Evolutionary conservation across 352 stramenopile species (phyloP).

Genomic region (Phytopythium boreale): DNA sequence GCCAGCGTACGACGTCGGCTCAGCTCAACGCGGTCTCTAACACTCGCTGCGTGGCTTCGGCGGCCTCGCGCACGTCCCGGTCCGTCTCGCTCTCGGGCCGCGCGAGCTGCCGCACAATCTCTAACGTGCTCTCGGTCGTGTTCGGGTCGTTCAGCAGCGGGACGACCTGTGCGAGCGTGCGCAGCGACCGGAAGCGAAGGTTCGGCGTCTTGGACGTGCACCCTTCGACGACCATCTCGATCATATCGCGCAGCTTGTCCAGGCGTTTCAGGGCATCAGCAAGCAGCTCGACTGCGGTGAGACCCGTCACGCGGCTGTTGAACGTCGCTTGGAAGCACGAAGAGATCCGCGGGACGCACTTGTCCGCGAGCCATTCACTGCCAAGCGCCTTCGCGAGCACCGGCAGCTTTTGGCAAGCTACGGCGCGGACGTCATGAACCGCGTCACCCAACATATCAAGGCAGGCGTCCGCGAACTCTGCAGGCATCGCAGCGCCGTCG

Average conservation of each 20-base stretch:
- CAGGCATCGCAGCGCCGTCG: conserved; percentile 48
- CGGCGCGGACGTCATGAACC: conserved; percentile 70
- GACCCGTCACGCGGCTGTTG: conserved; percentile 62
- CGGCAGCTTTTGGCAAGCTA: conserved; percentile 59
- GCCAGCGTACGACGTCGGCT: neutral
- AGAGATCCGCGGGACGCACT: conserved; percentile 58
- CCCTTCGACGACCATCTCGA: conserved; percentile 67
- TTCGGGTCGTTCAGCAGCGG: conserved; percentile 62
- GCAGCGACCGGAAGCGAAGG: conserved; percentile 75
- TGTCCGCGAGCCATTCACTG: conserved; percentile 71
- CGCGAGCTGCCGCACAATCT: conserved; percentile 71
- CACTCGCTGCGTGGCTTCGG: conserved; percentile 44
- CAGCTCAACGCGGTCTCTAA: conserved; percentile 53
- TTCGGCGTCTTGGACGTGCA: conserved; percentile 80
- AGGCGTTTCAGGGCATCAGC: conserved; percentile 56
- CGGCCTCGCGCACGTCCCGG: conserved; percentile 72
- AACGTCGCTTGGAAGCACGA: conserved; percentile 73
- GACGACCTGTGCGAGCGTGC: conserved; percentile 61
- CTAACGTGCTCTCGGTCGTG: conserved; percentile 66
- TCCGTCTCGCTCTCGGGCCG: conserved; percentile 60
- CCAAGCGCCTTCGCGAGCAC: conserved; percentile 68
- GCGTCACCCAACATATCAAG: conserved; percentile 65
- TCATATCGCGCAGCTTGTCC: conserved; percentile 65
- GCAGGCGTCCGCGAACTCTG: conserved; percentile 70
- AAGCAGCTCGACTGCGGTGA: conserved; percentile 66